Conservation (phyloP, 768 basidiomycete genomes). For the Suillus spraguei region DNA sequence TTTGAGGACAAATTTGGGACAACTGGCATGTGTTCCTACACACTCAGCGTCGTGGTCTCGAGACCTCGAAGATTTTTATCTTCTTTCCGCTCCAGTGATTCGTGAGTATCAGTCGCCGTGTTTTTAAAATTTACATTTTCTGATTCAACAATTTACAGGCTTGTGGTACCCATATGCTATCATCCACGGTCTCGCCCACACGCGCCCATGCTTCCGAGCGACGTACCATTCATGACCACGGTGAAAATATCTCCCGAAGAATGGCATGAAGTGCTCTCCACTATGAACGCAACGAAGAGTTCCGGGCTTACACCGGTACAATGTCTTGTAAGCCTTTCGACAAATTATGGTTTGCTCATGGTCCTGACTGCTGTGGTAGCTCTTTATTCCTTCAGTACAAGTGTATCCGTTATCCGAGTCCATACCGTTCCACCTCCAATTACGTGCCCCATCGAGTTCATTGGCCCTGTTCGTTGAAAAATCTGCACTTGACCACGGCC, state of each 20-base stretch:
- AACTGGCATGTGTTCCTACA: conserved; percentile 45
- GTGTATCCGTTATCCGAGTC: conserved; percentile 55
- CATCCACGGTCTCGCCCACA: conserved; percentile 56
- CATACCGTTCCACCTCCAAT: conserved; percentile 69
- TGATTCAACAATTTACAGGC: conserved; percentile 32
- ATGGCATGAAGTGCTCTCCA: conserved; percentile 55
- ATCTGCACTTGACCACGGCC: conserved; percentile 10
- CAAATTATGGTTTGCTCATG: not conserved
- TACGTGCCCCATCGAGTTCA: conserved; percentile 48
- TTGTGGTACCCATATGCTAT: conserved; percentile 54
- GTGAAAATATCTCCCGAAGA: conserved; percentile 68
- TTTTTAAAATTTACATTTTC: conserved; percentile 11
- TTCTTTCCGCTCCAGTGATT: conserved; percentile 48
- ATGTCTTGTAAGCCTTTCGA: conserved; percentile 48
- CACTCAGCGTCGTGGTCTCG: conserved; percentile 44
- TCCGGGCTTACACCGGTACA: conserved; percentile 43
- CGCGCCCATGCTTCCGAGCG: conserved; percentile 48
- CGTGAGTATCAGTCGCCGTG: conserved; percentile 34
- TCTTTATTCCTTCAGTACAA: conserved; percentile 60
- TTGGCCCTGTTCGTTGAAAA: conserved; percentile 47
- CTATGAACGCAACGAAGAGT: conserved; percentile 40
- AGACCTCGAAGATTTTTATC: conserved; percentile 42
- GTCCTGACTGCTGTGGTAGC: conserved; percentile 34
- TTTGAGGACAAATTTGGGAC: conserved; percentile 30
- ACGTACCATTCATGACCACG: conserved; percentile 53